A percentile compares a stretch with the other conserved stretches of the same genome.
Conservation (phyloP, 1,139 yeast genomes). For the Kodamaea arcana region DNA sequence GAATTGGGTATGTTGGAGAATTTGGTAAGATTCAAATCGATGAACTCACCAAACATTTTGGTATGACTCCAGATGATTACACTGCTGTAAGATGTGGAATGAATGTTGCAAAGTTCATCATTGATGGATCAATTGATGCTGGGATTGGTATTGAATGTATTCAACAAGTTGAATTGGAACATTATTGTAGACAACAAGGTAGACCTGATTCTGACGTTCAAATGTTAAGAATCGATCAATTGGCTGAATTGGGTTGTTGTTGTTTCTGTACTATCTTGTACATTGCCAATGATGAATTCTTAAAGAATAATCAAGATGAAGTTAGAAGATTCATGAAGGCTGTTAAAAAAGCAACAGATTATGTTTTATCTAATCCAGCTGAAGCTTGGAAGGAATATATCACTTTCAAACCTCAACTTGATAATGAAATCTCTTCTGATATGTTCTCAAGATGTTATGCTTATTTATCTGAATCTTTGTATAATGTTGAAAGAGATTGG, state of each 20-base stretch:
- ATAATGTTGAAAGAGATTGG: slow-evolving; percentile 57
- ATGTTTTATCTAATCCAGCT: slow-evolving; percentile 38
- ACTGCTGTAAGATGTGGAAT: slow-evolving; percentile 60
- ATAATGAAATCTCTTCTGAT: slow-evolving; percentile 37
- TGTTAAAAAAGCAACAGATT: slow-evolving; percentile 48
- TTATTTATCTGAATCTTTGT: slow-evolving; percentile 49
- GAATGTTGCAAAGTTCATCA: slow-evolving; percentile 55
- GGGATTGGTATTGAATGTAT: slow-evolving; percentile 59
- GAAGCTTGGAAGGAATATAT: slow-evolving; percentile 46
- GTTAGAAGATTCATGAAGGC: slow-evolving; percentile 44
- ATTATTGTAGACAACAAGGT: slow-evolving; percentile 42
- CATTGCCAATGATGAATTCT: slow-evolving; percentile 50
- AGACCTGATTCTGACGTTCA: slow-evolving; percentile 46
- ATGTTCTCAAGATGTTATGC: slow-evolving; percentile 54
- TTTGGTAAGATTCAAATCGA: slow-evolving; percentile 58
- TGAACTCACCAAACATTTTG: slow-evolving; percentile 52
- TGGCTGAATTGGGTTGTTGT: slow-evolving; percentile 58
- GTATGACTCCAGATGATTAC: slow-evolving; percentile 53
- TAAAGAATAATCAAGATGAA: slow-evolving; percentile 47
- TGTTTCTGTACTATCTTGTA: slow-evolving; percentile 57
- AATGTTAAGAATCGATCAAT: slow-evolving; percentile 53
- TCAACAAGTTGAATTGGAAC: slow-evolving; percentile 57
- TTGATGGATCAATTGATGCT: slow-evolving; percentile 54
- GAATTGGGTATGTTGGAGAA: slow-evolving; percentile 56
- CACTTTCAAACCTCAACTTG: slow-evolving; percentile 48